Evolutionary conservation across 2,329 filamentous ascomycete genomes (phyloP).

Genomic region (Hirsutella rhossiliensis): DNA sequence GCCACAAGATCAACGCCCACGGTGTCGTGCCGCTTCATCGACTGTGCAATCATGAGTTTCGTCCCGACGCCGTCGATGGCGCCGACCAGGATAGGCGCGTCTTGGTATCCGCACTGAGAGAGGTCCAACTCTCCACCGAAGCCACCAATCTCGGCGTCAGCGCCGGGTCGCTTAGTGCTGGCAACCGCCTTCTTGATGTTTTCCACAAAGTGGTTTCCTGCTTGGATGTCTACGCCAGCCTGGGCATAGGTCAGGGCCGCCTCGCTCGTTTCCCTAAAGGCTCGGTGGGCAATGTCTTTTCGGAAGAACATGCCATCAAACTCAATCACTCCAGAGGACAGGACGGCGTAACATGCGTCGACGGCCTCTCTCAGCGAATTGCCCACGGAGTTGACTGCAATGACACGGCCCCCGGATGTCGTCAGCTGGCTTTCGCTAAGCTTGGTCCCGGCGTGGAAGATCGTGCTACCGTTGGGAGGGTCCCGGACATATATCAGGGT

Average conservation of each 20-base stretch:
- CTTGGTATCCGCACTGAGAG: conserved; percentile 57
- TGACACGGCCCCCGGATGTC: conserved; percentile 81
- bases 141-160: conserved; percentile 87
- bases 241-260: conserved; percentile 75
- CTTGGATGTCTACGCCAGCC: conserved; percentile 88
- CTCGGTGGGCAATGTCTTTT: conserved; percentile 80
- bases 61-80: conserved; percentile 95
- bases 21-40: conserved; percentile 80
- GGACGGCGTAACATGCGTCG: conserved; percentile 73
- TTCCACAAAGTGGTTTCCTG: conserved; percentile 84
- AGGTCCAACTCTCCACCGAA: conserved; percentile 64
- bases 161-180: conserved; percentile 72
- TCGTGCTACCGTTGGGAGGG: conserved; percentile 38
- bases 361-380: conserved; percentile 70
- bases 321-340: conserved; percentile 53
- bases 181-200: conserved; percentile 85
- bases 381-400: conserved; percentile 73
- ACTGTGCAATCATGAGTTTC: conserved; percentile 91
- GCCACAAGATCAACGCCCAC: conserved; percentile 95
- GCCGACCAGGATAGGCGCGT: conserved; percentile 73
- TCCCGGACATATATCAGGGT: conserved; percentile 40
- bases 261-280: conserved; percentile 37
- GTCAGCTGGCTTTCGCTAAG: conserved; percentile 50
- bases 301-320: conserved; percentile 88
- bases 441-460: conserved; percentile 90